These are phyloP conservation scores for Amanita phalloides DNA, from an alignment of 768 basidiomycete genomes.

Conservation along the genomic window DNA sequence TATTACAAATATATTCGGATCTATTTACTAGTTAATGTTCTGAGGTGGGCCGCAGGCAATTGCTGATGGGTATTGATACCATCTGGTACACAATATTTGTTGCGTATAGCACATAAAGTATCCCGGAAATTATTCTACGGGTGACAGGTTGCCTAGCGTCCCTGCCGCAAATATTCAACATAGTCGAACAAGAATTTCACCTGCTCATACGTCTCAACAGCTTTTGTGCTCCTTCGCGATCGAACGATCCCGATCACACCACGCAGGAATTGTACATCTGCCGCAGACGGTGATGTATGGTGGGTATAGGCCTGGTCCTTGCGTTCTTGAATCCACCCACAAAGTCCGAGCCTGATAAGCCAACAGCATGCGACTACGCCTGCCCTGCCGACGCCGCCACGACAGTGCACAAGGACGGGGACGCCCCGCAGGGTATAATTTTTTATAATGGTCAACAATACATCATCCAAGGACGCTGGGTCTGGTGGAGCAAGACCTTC, in stretches of 20 bases:
- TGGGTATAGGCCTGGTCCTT: slow-evolving; percentile 1
- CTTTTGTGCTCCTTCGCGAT: slow-evolving; percentile 73
- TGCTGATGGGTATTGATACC: too few relatives aligned
- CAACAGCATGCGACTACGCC: slow-evolving; percentile 89
- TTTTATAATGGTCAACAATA: slow-evolving; percentile 55
- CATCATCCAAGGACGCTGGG: slow-evolving; percentile 45
- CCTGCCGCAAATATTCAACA: slow-evolving; percentile 45
- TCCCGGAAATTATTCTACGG: too few relatives aligned
- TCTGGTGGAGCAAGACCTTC: slow-evolving; percentile 78
- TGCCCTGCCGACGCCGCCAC: slow-evolving; percentile 90
- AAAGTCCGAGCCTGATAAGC: slow-evolving; percentile 88
- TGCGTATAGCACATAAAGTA: too few relatives aligned
- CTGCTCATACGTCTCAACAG: slow-evolving; percentile 91
- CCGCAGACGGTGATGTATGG: slow-evolving; percentile 8
- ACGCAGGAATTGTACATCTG: slow-evolving; percentile 54
- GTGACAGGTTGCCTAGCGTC: not conserved
- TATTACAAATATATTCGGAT: too few relatives aligned
- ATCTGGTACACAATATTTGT: too few relatives aligned
- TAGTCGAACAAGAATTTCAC: slow-evolving; percentile 76
- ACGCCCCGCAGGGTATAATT: slow-evolving; percentile 65
- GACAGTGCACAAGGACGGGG: slow-evolving; percentile 77
- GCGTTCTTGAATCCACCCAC: slow-evolving; percentile 43
- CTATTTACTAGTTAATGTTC: too few relatives aligned
- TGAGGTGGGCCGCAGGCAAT: too few relatives aligned
- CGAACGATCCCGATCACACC: slow-evolving; percentile 65